phyloP scores from a whole-genome alignment of 495 filamentous ascomycete species.

The Daldinia childiae region DNA sequence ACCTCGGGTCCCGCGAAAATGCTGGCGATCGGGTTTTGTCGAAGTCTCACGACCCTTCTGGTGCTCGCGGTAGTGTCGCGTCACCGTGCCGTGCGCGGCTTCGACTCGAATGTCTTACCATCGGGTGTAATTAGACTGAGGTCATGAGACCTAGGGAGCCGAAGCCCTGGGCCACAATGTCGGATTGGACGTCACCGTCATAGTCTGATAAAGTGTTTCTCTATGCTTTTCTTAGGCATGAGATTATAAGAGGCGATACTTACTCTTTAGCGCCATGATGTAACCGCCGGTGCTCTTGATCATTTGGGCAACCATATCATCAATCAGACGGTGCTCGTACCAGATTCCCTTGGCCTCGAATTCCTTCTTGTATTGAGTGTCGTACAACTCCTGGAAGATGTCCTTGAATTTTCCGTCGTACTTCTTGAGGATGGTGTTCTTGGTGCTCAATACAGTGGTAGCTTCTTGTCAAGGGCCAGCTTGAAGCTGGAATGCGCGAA shows the following conservation, averaged over 20 bases:
- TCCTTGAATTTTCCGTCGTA: slow-evolving; percentile 99
- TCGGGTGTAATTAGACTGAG: slow-evolving; percentile 93
- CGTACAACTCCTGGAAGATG: slow-evolving; percentile 97
- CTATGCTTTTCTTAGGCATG: not conserved
- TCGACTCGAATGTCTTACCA: slow-evolving; percentile 95
- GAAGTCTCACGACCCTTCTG: slow-evolving; percentile 96
- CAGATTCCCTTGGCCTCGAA: slow-evolving; percentile 94
- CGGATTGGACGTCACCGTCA: slow-evolving; percentile 98
- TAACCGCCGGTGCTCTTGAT: slow-evolving; percentile 96
- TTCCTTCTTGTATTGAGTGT: slow-evolving; percentile 81
- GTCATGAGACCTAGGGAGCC: slow-evolving; percentile 98
- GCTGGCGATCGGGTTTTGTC: slow-evolving; percentile 98
- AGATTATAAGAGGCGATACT: slow-evolving; percentile 44
- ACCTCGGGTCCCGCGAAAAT: slow-evolving; percentile 98
- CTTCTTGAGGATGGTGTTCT: slow-evolving; percentile 99
- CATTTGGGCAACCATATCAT: slow-evolving; percentile 99
- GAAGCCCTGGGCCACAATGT: slow-evolving; percentile 97
- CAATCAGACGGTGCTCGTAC: slow-evolving; percentile 99
- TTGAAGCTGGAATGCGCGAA: slow-evolving; percentile 98
- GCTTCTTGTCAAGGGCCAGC: slow-evolving; percentile 82
- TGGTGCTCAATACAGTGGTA: slow-evolving; percentile 98
- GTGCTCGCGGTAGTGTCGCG: slow-evolving; percentile 97
- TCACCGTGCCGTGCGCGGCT: slow-evolving; percentile 98
- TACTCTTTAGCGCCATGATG: slow-evolving; percentile 97
- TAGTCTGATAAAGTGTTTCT: slow-evolving; percentile 70